Evolutionary conservation across 1,284 basidiomycete species (phyloP).

Genomic region (Rhodotorula sp.): DNA sequence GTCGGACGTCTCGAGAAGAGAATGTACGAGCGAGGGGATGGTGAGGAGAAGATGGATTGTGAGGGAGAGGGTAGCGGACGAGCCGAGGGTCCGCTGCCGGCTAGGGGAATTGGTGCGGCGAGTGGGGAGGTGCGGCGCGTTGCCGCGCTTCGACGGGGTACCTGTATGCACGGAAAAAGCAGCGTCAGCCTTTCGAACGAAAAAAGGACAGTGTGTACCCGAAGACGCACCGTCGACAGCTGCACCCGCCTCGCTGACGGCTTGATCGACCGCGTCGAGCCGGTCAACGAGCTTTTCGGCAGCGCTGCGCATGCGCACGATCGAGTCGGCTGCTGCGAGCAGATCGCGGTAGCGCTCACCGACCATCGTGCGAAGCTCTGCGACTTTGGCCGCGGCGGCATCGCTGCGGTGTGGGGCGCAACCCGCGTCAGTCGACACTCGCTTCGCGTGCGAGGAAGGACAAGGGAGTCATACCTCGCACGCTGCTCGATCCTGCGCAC

Average conservation of each 20-base stretch:
- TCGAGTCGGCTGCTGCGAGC: constrained; percentile 70
- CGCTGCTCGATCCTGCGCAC: constrained; percentile 44
- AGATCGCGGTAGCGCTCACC: constrained; percentile 94
- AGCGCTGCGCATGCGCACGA: constrained; percentile 45
- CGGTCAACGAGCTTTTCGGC: constrained; percentile 40
- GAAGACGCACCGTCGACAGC: constrained; percentile 5
- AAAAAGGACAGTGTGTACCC: neutral
- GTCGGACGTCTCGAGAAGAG: constrained; percentile 40
- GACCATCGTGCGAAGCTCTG: constrained; percentile 90
- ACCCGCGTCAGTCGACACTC: neutral
- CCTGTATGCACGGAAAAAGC: neutral
- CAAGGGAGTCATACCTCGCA: constrained; percentile 27
- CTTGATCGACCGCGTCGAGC: constrained; percentile 32
- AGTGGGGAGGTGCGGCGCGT: neutral
- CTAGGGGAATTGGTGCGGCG: neutral
- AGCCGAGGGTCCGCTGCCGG: constrained; percentile 11
- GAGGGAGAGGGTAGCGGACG: constrained; percentile 36
- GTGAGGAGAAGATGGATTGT: constrained; percentile 39
- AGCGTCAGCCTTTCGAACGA: too few species aligned
- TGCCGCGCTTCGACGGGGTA: constrained; percentile 13
- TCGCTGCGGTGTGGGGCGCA: constrained; percentile 15
- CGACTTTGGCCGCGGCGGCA: constrained; percentile 49
- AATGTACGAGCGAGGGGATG: constrained; percentile 43
- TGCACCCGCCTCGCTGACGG: neutral
- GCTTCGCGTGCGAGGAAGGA: neutral